Conservation (phyloP, 768 basidiomycete species). For the Rossbeevera mucosa region DNA sequence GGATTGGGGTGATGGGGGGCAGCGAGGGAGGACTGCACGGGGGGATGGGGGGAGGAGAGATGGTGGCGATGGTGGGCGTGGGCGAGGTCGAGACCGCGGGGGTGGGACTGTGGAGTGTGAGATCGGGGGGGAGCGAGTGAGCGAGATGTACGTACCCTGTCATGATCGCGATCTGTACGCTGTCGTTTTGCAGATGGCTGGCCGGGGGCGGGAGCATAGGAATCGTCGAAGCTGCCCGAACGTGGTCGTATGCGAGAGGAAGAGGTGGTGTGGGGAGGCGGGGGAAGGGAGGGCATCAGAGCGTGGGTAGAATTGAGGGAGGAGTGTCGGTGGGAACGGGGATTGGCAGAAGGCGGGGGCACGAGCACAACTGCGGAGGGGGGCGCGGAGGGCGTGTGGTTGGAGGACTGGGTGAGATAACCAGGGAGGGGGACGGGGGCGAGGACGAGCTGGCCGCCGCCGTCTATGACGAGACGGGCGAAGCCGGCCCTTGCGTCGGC, state of each 20-base stretch:
- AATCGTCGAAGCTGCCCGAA: conserved; percentile 40
- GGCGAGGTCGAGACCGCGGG: conserved; percentile 18
- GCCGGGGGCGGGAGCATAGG: conserved; percentile 14
- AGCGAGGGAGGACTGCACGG: conserved; percentile 10
- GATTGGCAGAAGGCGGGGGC: conserved; percentile 16
- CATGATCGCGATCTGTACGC: conserved; percentile 37
- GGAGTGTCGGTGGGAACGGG: conserved; percentile 20
- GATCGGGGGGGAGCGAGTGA: not conserved
- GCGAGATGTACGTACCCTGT: conserved; percentile 11
- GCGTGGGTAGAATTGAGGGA: conserved; percentile 27
- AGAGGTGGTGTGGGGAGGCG: conserved; percentile 33
- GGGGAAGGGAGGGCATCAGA: conserved; percentile 35
- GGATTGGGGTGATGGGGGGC: conserved; percentile 13
- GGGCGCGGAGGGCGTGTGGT: conserved; percentile 18
- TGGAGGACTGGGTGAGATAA: conserved; percentile 1
- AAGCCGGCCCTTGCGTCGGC: conserved; percentile 50
- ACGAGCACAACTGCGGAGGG: conserved; percentile 28
- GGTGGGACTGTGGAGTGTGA: conserved; percentile 13
- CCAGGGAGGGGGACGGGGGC: conserved; percentile 30
- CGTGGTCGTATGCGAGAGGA: conserved; percentile 39
- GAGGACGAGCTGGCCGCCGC: conserved; percentile 42
- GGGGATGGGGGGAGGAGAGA: conserved; percentile 5
- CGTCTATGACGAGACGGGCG: conserved; percentile 40
- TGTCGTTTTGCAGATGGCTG: conserved; percentile 50
- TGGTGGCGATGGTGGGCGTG: not conserved